A percentile compares a stretch with the other conserved stretches of the same genome.
Evolutionary conservation across 495 filamentous ascomycete genomes (phyloP).

Genomic region (Darksidea phi): DNA sequence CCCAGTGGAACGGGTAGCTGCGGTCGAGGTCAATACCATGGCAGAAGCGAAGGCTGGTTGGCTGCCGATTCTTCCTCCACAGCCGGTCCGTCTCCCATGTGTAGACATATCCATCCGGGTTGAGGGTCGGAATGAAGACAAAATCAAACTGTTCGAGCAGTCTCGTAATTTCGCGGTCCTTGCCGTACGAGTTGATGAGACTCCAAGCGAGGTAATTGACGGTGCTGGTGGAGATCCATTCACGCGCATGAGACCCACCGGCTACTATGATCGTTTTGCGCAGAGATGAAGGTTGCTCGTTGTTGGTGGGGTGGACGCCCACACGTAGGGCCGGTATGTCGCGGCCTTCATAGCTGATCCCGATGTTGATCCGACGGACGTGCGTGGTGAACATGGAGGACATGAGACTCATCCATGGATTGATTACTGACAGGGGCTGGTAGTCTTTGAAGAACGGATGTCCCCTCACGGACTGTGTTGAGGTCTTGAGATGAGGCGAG

Average conservation of each 20-base stretch:
- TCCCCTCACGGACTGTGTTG: constrained; percentile 39
- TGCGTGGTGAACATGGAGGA: constrained; percentile 83
- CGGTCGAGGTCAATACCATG: constrained; percentile 87
- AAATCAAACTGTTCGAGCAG: constrained; percentile 81
- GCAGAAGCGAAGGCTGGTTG: constrained; percentile 78
- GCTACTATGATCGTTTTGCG: constrained; percentile 79
- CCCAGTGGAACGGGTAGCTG: constrained; percentile 80
- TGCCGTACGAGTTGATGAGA: constrained; percentile 78
- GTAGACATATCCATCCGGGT: constrained; percentile 92
- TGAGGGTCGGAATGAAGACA: constrained; percentile 84
- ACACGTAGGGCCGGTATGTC: constrained; percentile 79
- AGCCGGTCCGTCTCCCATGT: constrained; percentile 88
- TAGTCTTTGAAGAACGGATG: constrained; percentile 88
- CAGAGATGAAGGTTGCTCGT: constrained; percentile 44
- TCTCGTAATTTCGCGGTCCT: constrained; percentile 62
- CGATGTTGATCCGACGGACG: constrained; percentile 70
- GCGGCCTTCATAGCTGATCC: constrained; percentile 79
- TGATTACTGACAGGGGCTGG: constrained; percentile 74
- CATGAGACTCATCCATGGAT: constrained; percentile 85
- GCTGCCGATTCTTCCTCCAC: constrained; percentile 94
- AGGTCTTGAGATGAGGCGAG: constrained; percentile 34
- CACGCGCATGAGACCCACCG: constrained; percentile 84
- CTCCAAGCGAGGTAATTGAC: constrained; percentile 89
- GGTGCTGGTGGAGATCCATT: constrained; percentile 93
- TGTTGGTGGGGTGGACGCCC: constrained; percentile 57